phyloP scores from a whole-genome alignment of 371 early-diverging fungal genomes.

The Mortierella sp. region DNA sequence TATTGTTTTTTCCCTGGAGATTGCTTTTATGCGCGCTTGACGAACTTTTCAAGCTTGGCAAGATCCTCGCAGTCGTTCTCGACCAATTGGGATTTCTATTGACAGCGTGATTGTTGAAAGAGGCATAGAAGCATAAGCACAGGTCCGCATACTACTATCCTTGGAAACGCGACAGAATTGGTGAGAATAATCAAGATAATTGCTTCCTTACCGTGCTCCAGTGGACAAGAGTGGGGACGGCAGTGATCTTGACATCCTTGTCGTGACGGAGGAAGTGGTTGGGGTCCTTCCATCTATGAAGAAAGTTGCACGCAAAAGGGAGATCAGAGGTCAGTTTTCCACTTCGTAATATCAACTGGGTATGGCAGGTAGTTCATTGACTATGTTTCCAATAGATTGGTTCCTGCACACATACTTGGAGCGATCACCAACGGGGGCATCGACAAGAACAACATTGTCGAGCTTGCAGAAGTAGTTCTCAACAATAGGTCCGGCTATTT shows the following conservation, averaged over 20 bases:
- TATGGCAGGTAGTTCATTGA: background rate
- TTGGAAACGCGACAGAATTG: too few relatives aligned
- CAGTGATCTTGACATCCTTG: conserved; percentile 57
- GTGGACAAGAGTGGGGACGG: conserved; percentile 69
- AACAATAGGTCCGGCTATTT: conserved; percentile 65
- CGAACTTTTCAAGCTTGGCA: conserved; percentile 60
- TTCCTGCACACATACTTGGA: conserved; percentile 54
- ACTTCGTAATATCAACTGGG: background rate
- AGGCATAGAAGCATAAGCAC: too few relatives aligned
- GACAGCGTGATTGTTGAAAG: too few relatives aligned
- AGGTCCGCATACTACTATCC: too few relatives aligned
- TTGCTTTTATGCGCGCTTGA: conserved; percentile 28
- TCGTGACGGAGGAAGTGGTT: conserved; percentile 63
- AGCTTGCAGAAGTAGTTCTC: conserved; percentile 60
- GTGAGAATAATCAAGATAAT: background rate
- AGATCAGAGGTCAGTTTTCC: background rate
- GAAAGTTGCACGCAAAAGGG: background rate
- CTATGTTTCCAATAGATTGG: too few relatives aligned
- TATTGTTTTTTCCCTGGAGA: background rate
- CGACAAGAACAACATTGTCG: conserved; percentile 60
- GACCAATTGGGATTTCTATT: conserved; percentile 57
- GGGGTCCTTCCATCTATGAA: conserved; percentile 67
- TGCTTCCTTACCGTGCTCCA: conserved; percentile 64
- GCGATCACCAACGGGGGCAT: conserved; percentile 68
- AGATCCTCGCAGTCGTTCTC: conserved; percentile 66